Percentiles rank a stretch among this genome's conserved stretches.
Conservation (phyloP, 331 rosid genomes). For the Saraca asoca region DNA sequence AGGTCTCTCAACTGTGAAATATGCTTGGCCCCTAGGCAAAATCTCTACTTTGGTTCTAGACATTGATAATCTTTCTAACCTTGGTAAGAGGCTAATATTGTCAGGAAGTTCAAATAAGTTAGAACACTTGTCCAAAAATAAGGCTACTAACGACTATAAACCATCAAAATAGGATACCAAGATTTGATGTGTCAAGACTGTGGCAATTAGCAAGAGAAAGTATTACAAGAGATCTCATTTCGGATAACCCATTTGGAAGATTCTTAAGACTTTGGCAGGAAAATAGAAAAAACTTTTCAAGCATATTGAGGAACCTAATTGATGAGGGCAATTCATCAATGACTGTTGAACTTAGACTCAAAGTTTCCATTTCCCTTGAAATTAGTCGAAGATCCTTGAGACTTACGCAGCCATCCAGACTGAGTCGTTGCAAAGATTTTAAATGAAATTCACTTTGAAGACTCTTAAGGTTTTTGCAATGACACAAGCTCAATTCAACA, state of each 20-base stretch:
- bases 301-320: neutral
- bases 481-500: neutral
- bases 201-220: constrained; percentile 1
- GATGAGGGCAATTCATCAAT: neutral
- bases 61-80: too few relatives aligned
- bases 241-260: constrained; percentile 20
- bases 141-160: too few relatives aligned
- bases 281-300: neutral
- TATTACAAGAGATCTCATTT: constrained; percentile 1
- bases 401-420: neutral
- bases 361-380: neutral
- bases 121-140: too few relatives aligned
- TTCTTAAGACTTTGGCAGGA: constrained; percentile 1
- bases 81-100: too few relatives aligned
- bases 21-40: too few relatives aligned
- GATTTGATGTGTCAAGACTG: too few relatives aligned
- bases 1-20: too few relatives aligned
- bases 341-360: neutral
- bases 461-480: neutral
- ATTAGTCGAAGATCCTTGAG: neutral
- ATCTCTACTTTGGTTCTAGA: too few relatives aligned
- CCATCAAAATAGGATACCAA: too few relatives aligned
- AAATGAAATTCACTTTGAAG: neutral
- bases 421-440: neutral
- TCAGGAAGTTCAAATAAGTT: too few relatives aligned